Conservation (phyloP, 1,284 basidiomycete species). For the Irpex sp. region DNA sequence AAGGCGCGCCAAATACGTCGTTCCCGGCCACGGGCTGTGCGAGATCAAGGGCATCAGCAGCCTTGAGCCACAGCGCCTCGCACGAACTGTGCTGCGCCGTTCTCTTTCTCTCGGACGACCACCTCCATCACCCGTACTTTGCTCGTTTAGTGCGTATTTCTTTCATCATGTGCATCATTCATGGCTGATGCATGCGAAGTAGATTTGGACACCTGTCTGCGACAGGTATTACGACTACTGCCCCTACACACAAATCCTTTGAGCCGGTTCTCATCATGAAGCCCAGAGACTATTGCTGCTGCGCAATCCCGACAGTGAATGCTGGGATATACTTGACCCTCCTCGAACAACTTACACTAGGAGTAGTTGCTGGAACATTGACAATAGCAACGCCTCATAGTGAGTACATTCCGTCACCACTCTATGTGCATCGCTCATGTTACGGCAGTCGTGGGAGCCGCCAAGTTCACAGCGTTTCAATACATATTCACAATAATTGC, state of each 20-base stretch:
- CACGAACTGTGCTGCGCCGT: neutral
- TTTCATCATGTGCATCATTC: neutral
- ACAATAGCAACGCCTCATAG: conserved; percentile 77
- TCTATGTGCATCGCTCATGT: conserved; percentile 8
- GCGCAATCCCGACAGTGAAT: conserved; percentile 84
- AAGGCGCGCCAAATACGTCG: neutral
- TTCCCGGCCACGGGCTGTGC: neutral
- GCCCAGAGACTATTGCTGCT: conserved; percentile 74
- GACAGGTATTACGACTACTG: conserved; percentile 4
- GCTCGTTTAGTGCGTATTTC: neutral
- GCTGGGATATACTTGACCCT: conserved; percentile 83
- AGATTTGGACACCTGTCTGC: conserved; percentile 5
- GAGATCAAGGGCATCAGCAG: neutral
- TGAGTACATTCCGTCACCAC: conserved; percentile 34
- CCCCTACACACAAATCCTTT: neutral
- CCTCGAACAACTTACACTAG: conserved; percentile 69
- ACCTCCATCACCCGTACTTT: neutral
- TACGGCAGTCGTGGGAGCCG: conserved; percentile 76
- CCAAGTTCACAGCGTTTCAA: conserved; percentile 71
- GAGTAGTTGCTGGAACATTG: conserved; percentile 71
- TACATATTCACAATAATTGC: conserved; percentile 73
- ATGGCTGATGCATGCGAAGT: neutral
- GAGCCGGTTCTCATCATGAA: conserved; percentile 38
- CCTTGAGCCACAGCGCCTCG: neutral
- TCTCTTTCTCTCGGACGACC: conserved; percentile 1